Base-by-base conservation (phyloP, 805 yeast genomes). In the Candida sakaeoensis region DNA sequence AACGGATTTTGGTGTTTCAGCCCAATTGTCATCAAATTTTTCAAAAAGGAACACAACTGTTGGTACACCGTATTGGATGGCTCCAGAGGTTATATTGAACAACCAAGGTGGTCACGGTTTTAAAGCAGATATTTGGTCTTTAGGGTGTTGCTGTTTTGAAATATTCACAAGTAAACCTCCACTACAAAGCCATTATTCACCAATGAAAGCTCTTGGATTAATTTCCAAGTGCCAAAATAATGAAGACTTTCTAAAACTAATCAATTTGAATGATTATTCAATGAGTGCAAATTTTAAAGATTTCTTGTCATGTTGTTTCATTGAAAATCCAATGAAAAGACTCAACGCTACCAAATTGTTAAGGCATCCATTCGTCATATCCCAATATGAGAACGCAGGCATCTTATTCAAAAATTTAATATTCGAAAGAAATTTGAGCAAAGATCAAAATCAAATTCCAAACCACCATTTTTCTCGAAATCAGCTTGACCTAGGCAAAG, bases 121-220 rank as follows among this genome's bases (percentile, higher is more conserved):
- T 47, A 73, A 77, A 37, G 90, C 91, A 0, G 93, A 84, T 57
- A 72, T 84, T 3, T 84, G 93, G 93, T 80, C 87, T 7, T 61
- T 84, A 43, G 93, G 91, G 1, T 83, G 87, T 44, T 84, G 91
- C 25, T 79, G 85, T 2, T 80, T 80, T 41, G 95, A 85, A 53
- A 60, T 85, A 45, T 81, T 83, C 9, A 70, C 70, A 22, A 88
- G 90, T 0, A 80, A 74, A 48, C 93, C 95, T 1, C 93, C 95
- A 8, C 55, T 80, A 24, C 74, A 68, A 43, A 58, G 48, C 22
- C 55, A 53, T 12, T 59, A 48, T 43, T 52, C 70, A 1, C 73
- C 74, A 3, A 68, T 69, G 74, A 65, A 61, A 46, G 74, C 74
- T 8, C 53, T 69, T n/a, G 45, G 70, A 37, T 55, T 55, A 31